Evolutionary conservation across 345 rosid species (phyloP), one percentile per base, ranked within the genome.

Genomic region (Sonneratia alba): DNA sequence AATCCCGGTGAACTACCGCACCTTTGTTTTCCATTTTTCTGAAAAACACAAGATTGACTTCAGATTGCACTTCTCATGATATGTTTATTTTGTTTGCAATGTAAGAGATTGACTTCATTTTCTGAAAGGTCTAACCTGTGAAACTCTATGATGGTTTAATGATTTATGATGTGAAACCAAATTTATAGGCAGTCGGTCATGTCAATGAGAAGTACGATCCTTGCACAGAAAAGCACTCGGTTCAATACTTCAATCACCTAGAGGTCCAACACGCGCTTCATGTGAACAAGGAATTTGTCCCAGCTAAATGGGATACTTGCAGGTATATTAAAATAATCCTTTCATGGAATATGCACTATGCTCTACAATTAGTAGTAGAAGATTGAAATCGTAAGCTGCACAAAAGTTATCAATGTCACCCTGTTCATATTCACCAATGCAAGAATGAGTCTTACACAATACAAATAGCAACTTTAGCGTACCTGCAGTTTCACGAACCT

Each of bases 301-400:
- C 95, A 67, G 69, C 83, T 68, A 86, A 84, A 78, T 91, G 98
- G 98, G 95, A 85, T 3, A 88, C 96, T 34, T 94, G 97, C 97
- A 94, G 85, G 98, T 91, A 85, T 18, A 66, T 1, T 66, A 66
- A 43, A 70, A 47, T 61, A 11, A 27, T 12, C 37, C 57, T 53
- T 53, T 19, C 59, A 53, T 53, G 59, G 16, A 19, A 53, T 18
- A 13, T 47, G 4, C 13, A 57, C 63, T 57, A 8, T 57, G 34
- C 11, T 57, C 34, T 57, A n/a, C 32, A 24, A 24, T 24, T 6
- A n/a, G n/a, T 57, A 7, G 21, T 57, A 9, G 12, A 57, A 57
- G 63, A 62, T 13, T 4, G 12, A 62, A 62, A 62, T 62, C 36
- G 27, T 62, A 27, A 62, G 38, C 66, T 13, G 18, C 37, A 27